These are phyloP conservation scores for Aspergillus pseudotamarii DNA, from an alignment of 2,329 filamentous ascomycete species.

Conservation along the genomic window DNA sequence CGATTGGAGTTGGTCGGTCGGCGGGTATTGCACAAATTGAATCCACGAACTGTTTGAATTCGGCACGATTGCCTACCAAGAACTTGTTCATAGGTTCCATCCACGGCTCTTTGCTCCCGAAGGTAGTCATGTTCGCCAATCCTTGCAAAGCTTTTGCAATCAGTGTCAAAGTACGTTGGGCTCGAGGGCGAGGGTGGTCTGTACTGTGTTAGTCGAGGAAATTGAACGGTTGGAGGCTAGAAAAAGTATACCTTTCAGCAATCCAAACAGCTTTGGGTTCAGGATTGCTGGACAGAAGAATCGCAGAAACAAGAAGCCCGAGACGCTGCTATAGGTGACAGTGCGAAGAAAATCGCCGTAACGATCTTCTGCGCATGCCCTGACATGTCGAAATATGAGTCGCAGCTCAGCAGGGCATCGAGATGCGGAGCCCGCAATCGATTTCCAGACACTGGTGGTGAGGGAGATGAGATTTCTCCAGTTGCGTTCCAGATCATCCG, in stretches of 20 bases:
- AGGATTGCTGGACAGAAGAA: slow-evolving; percentile 97
- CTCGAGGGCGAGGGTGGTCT: slow-evolving; percentile 80
- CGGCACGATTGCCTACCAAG: slow-evolving; percentile 70
- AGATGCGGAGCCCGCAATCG: slow-evolving; percentile 73
- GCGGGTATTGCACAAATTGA: slow-evolving; percentile 80
- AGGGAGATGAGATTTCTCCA: slow-evolving; percentile 76
- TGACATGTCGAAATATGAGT: slow-evolving; percentile 85
- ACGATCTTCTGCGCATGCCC: slow-evolving; percentile 88
- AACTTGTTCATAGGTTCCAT: slow-evolving; percentile 99
- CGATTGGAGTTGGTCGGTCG: slow-evolving; percentile 64
- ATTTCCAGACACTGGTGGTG: slow-evolving; percentile 83
- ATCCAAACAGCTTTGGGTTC: slow-evolving; percentile 89
- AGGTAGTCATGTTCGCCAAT: slow-evolving; percentile 84
- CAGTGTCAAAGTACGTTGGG: slow-evolving; percentile 85
- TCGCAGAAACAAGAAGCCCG: slow-evolving; percentile 88
- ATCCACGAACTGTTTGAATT: slow-evolving; percentile 87
- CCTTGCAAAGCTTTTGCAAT: slow-evolving; percentile 92
- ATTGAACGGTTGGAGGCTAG: slow-evolving; percentile 2
- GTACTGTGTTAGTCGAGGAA: slow-evolving; percentile 30
- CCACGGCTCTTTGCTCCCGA: slow-evolving; percentile 95
- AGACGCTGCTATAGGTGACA: slow-evolving; percentile 90
- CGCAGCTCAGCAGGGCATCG: slow-evolving; percentile 80
- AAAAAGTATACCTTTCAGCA: slow-evolving; percentile 64
- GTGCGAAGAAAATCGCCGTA: slow-evolving; percentile 91
- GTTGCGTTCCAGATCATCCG: slow-evolving; percentile 77